Evolutionary conservation across 768 basidiomycete species (phyloP).

Genomic region (Trametes cinnabarina): DNA sequence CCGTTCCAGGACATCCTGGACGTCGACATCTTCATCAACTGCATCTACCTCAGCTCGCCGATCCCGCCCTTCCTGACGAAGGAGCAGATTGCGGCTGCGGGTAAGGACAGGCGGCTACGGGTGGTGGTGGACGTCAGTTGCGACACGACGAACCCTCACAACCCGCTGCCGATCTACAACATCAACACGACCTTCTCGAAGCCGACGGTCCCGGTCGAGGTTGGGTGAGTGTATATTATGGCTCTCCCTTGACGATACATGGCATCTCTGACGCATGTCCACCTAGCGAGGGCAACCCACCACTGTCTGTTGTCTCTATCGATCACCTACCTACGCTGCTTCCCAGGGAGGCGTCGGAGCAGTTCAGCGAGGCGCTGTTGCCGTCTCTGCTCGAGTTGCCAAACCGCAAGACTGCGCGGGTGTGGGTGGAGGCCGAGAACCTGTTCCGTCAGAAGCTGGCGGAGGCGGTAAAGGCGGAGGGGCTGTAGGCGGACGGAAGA

Average conservation of each 20-base stretch:
- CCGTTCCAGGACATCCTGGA: conserved; percentile 95
- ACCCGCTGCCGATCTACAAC: conserved; percentile 92
- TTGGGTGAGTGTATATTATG: conserved; percentile 54
- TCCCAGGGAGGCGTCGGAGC: conserved; percentile 95
- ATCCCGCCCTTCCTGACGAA: conserved; percentile 82
- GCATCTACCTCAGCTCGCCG: conserved; percentile 89
- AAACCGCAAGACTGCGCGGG: conserved; percentile 57
- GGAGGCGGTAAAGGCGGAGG: conserved; percentile 43
- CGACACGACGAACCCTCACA: conserved; percentile 98
- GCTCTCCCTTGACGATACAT: conserved; percentile 15
- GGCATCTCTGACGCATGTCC: conserved; percentile 3
- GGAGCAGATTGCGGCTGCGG: conserved; percentile 71
- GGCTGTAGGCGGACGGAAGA: conserved; percentile 17
- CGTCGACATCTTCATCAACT: conserved; percentile 98
- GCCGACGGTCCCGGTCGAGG: conserved; percentile 85
- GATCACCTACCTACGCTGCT: conserved; percentile 95
- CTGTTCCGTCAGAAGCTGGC: conserved; percentile 70
- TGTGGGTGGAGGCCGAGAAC: conserved; percentile 87
- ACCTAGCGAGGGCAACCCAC: conserved; percentile 57
- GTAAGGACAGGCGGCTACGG: conserved; percentile 61
- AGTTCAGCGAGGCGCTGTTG: conserved; percentile 85
- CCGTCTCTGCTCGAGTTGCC: conserved; percentile 83
- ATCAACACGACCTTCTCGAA: conserved; percentile 93
- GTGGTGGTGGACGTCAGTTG: conserved; percentile 98
- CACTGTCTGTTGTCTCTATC: conserved; percentile 87